phyloP scores from a whole-genome alignment of 441 rosid species.

The Pelargonium exstipulatum region DNA sequence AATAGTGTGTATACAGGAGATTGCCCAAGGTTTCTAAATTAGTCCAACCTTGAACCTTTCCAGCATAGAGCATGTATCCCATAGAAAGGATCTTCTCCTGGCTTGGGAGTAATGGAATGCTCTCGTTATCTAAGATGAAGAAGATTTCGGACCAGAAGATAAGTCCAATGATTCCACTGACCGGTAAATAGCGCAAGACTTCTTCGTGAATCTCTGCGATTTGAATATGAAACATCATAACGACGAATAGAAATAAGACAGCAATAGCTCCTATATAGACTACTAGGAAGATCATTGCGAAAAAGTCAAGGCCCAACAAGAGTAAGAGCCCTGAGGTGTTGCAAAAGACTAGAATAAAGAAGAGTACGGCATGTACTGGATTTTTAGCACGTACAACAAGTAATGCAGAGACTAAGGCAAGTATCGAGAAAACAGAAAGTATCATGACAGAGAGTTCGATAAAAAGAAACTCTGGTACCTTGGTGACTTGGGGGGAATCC shows the following conservation, averaged over 20 bases:
- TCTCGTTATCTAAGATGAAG: constrained; percentile 7
- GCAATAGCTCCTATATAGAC: constrained; percentile 18
- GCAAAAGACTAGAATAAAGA: constrained; percentile 4
- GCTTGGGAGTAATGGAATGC: constrained; percentile 5
- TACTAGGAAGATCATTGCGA: constrained; percentile 13
- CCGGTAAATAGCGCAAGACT: constrained; percentile 12
- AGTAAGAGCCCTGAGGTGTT: constrained; percentile 11
- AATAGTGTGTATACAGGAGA: constrained; percentile 1
- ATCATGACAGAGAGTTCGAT: not conserved
- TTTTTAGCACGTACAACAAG: constrained; percentile 12
- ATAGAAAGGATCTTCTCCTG: not conserved
- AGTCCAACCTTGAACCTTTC: not conserved
- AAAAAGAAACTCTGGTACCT: not conserved
- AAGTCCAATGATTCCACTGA: not conserved
- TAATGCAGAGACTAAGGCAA: constrained; percentile 9
- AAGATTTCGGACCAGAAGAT: constrained; percentile 8
- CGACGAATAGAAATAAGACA: constrained; percentile 14
- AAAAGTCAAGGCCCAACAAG: constrained; percentile 10
- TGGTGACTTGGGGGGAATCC: too few relatives aligned
- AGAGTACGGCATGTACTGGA: not conserved
- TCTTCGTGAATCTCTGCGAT: constrained; percentile 12
- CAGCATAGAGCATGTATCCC: not conserved
- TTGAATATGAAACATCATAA: constrained; percentile 20
- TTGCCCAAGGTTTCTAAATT: not conserved
- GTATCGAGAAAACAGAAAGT: not conserved